Conservation (phyloP, 164 flowering plant genomes). For the Magnolia officinalis region DNA sequence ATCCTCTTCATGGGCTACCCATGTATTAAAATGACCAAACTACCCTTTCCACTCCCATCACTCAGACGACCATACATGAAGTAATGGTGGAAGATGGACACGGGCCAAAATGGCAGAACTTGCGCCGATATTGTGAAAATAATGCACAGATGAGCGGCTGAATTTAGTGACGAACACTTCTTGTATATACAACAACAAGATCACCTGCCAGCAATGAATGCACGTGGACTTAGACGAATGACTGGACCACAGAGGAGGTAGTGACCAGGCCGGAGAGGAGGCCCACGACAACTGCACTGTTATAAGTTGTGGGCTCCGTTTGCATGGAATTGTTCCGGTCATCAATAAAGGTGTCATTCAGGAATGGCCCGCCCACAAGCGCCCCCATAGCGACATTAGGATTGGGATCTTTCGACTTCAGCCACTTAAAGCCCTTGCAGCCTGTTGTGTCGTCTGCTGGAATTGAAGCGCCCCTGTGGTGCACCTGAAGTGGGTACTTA, state of each 20-base stretch:
- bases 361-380: conserved; percentile 88
- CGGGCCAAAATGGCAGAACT: neutral
- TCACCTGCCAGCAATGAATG: neutral
- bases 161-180: neutral
- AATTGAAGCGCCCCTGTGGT: conserved; percentile 96
- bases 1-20: neutral
- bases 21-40: neutral
- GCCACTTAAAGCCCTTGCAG: conserved; percentile 75
- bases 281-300: conserved; percentile 70
- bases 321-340: conserved; percentile 79
- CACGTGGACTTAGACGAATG: conserved; percentile 45
- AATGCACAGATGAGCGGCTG: neutral
- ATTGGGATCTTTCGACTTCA: conserved; percentile 53
- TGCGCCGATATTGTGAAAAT: neutral
- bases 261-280: conserved; percentile 82
- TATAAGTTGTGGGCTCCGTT: conserved; percentile 82
- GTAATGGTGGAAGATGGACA: no score
- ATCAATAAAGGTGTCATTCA: conserved; percentile 65
- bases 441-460: conserved; percentile 58
- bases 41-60: neutral
- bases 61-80: neutral
- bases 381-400: conserved; percentile 84
- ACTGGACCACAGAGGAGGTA: conserved; percentile 63
- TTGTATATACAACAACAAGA: neutral
- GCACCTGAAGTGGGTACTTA: conserved; percentile 69